Evolutionary conservation across 2,329 filamentous ascomycete genomes (phyloP), one percentile per base, ranked within the genome.

Genomic region (Diaporthe citrichinensis): DNA sequence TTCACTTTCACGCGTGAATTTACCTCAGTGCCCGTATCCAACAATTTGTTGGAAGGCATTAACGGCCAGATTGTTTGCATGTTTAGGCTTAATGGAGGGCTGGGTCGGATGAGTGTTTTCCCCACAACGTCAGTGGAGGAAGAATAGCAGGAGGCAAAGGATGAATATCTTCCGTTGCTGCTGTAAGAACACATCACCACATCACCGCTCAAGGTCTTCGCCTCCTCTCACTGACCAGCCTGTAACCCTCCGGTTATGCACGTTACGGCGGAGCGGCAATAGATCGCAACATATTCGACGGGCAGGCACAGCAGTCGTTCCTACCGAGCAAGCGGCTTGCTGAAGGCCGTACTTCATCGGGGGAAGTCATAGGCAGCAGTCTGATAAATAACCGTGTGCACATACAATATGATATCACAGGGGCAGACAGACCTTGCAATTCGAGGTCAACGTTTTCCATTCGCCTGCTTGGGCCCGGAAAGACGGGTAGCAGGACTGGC

Each of bases 81-180:
- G 5, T 55, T 69, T 69, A 69, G 65, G 65, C 65, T 69, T 55
- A 69, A 69, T 69, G 46, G 31, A 28, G 23, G 10, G 14, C 15
- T 34, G n/a, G 46, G n/a, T 69, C 49, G 49, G 65, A 28, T 55
- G 46, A 69, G 31, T 15, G 4, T 69, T 69, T 41, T 41, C 15
- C 14, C 65, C 65, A 69, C 31, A 53, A 41, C n/a, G 14, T 10
- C 46, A 53, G 46, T 68, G 44, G 62, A 68, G 44, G 44, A 68
- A 25, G 28, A 51, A 28, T 44, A 9, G n/a, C 12, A n/a, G 25
- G 7, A 36, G 28, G 7, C 12, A 28, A 28, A 25, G 46, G 46
- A 68, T 23, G 49, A 17, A 3, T 12, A 14, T 23, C 31, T 20
- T 53, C 28, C 31, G 31, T 39, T 53, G 23, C 23, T 53, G 20